Evolutionary conservation across 2,329 filamentous ascomycete species (phyloP), one percentile per base, ranked within the genome.

Genomic region (Fusarium sp.): DNA sequence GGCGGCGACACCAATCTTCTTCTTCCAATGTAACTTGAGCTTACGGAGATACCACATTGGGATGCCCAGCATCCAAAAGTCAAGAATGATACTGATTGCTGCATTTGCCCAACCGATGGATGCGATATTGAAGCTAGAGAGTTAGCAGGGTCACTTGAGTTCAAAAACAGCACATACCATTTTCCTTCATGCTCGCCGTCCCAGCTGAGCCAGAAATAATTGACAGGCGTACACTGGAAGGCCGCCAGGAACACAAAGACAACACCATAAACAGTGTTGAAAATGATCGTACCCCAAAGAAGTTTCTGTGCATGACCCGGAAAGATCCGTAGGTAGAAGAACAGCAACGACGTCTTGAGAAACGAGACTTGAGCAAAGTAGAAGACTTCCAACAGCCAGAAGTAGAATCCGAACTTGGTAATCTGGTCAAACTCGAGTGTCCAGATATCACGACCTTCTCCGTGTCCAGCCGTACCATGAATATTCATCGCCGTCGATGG

Each of bases 301-400:
- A 80, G 19, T 10, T 72, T 68, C 7, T 75, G 72, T 1, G 41
- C 61, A 9, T 51, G 65, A 0, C 73, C 72, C 1, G 80, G 79
- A 41, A 84, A 84, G 46, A 84, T 80, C 19, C 79, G 75, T 18
- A 82, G 74, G 57, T 83, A 84, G 62, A 84, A 82, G 58, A 79
- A 76, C 9, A 83, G 66, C 13, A 84, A 69, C 2, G 81, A 80
- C 25, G 82, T 70, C 67, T 83, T 83, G 42, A 81, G 75, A 7
- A 82, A 66, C 13, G 77, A 76, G 53, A 81, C 75, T 31, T 79
- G 75, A 1, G 76, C 30, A 65, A 83, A 79, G 68, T 83, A 84
- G 21, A 82, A 72, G 0, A 81, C 72, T 42, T 81, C 78, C 5
- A 79, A 67, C 9, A 79, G 25, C 65, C 75, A 80, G 56, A 81